Evolutionary conservation across 78 protist species (phyloP), one percentile per base, ranked within the genome.

Genomic region (Dictyostelium purpureum): DNA sequence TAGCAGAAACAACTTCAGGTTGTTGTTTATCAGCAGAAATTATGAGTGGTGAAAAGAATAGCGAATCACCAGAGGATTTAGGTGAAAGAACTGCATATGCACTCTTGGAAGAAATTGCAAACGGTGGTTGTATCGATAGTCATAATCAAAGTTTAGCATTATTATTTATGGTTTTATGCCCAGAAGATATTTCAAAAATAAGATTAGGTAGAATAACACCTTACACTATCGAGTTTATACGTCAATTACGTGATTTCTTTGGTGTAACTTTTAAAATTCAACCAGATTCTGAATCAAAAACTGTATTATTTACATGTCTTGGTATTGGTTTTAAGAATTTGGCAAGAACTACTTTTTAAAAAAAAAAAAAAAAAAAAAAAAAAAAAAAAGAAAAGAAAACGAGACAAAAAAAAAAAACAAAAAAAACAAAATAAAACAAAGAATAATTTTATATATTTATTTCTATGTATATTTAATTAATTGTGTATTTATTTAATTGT

Each of bases 151-250:
- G 74, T n/a, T 16, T 93, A 43, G 94, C 83, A n/a, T 81, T 98
- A 28, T 18, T 97, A 31, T 70, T 97, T 33, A 97, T 97, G 99
- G 96, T 96, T 3, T 51, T 98, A 24, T 28, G 96, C 31, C 97
- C 99, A 7, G 98, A 96, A 52, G 99, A 98, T 67, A 98, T 98
- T 19, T 97, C 99, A 21, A 78, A 82, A 26, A 26, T 98, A 0
- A 85, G 97, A 19, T n/a, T 97, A 6, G 99, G 99, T 35, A 90
- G 73, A 71, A 38, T 90, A 0, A 78, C 95, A 6, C 76, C 89
- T 19, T 90, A 81, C 85, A 90, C 95, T 38, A 81, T 93, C 28
- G 89, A 78, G 10, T 82, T 26, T 73, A 76, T 93, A 19, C 69
- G 96, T 74, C 49, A 75, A 14, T 24, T 78, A 9, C 56, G 67